These are phyloP conservation scores for Naganishia onofrii DNA, from an alignment of 768 basidiomycete genomes.

Conservation along the genomic window DNA sequence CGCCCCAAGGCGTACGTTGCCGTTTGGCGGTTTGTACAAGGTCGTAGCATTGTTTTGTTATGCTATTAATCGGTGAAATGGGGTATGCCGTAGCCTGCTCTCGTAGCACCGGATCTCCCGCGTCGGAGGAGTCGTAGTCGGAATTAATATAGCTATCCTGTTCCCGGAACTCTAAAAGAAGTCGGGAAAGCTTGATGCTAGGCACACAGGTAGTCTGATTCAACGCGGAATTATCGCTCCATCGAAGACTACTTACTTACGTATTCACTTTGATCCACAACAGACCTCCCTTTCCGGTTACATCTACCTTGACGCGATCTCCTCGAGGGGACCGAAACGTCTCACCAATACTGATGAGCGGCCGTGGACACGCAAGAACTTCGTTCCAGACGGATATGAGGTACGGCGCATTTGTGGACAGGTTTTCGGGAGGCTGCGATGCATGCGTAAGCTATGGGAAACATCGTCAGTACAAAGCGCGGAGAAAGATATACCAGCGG, in stretches of 20 bases:
- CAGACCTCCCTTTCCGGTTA: slow-evolving; percentile 71
- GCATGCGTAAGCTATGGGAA: slow-evolving; percentile 28
- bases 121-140: slow-evolving; percentile 56
- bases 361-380: slow-evolving; percentile 62
- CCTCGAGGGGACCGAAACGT: slow-evolving; percentile 28
- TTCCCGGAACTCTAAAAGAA: slow-evolving; percentile 77
- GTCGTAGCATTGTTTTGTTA: slow-evolving; percentile 67
- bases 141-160: slow-evolving; percentile 75
- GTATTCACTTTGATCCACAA: slow-evolving; percentile 84
- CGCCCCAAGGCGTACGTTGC: slow-evolving; percentile 57
- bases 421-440: slow-evolving; percentile 32
- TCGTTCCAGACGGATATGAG: slow-evolving; percentile 80
- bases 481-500: background rate
- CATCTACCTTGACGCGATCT: slow-evolving; percentile 65
- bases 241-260: slow-evolving; percentile 57
- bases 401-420: slow-evolving; percentile 71
- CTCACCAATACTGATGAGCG: slow-evolving; percentile 61
- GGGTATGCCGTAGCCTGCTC: slow-evolving; percentile 15
- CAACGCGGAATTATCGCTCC: background rate
- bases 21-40: slow-evolving; percentile 65
- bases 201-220: slow-evolving; percentile 6
- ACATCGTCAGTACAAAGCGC: background rate
- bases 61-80: slow-evolving; percentile 65
- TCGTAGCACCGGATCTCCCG: slow-evolving; percentile 50
- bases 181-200: slow-evolving; percentile 72